Base-by-base conservation (phyloP, 2,329 filamentous ascomycete species). In the Lizonia empirigonia region DNA sequence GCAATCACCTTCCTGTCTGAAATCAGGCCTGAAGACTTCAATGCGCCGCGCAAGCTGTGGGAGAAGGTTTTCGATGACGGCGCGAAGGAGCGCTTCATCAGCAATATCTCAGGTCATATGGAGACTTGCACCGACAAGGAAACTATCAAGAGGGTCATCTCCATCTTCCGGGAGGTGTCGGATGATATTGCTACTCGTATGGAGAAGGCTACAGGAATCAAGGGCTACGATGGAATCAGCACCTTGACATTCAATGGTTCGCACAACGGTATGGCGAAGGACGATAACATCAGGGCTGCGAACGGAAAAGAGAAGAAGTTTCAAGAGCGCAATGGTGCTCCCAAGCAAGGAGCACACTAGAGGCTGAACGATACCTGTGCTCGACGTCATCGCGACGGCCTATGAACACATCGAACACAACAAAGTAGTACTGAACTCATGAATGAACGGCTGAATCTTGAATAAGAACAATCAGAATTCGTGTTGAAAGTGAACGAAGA, bases 71-170 rank as follows among this genome's bases (percentile, higher is more conserved):
- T 81, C 37, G 82, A 86, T 47, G 82, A 83, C 19, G 76, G 74
- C 9, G 83, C 83, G 0, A 78, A 78, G 44, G 77, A 83, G 62
- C 77, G 84, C 0, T 85, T 85, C 70, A 76, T 87, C 67, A 76
- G 74, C 30, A 87, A 86, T 48, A 79, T 85, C 4, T 77, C 81
- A 0, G 82, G 82, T 2, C 85, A 87, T 71, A 86, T 86, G 82
- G 74, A 71, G 22, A 77, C 78, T 2, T 86, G 83, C 67, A 75
- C 73, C 39, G 75, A 84, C 34, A 73, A 84, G 57, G 84, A 86
- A 67, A 80, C 85, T 3, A 75, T 87, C 69, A 85, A 84, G 77
- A 75, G 84, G 13, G 82, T 86, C 70, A 86, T 87, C 52, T 80
- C 78, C 44, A 87, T 87, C 65, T 86, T 86, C 77, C 76, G 84